Conservation (phyloP, 2,329 filamentous ascomycete genomes). For the Clonostachys sp. region DNA sequence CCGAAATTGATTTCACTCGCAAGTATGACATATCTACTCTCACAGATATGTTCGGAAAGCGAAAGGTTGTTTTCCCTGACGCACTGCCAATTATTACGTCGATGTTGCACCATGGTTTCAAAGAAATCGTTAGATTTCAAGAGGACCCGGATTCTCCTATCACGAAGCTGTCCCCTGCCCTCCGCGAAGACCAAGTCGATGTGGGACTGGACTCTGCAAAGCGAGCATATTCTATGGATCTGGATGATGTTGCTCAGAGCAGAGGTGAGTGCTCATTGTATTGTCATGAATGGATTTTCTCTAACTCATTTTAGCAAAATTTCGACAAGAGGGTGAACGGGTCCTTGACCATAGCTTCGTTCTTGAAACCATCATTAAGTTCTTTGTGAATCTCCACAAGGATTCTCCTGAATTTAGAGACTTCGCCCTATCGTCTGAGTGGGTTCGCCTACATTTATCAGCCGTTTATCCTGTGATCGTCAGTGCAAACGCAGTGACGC, state of each 20-base stretch:
- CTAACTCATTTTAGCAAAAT: conserved; percentile 12
- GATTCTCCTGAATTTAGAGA: conserved; percentile 76
- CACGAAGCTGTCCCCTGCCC: conserved; percentile 6
- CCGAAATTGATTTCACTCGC: conserved; percentile 66
- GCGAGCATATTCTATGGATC: conserved; percentile 58
- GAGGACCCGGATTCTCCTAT: conserved; percentile 53
- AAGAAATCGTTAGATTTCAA: conserved; percentile 60
- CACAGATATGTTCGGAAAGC: conserved; percentile 66
- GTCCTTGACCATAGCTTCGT: conserved; percentile 53
- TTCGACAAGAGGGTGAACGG: conserved; percentile 35
- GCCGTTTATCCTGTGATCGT: conserved; percentile 86
- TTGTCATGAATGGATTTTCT: background rate
- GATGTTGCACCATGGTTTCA: conserved; percentile 84
- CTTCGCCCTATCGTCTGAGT: conserved; percentile 75
- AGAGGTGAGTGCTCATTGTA: conserved; percentile 34
- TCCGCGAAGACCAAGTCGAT: conserved; percentile 26
- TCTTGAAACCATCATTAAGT: conserved; percentile 72
- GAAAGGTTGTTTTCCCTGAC: conserved; percentile 70
- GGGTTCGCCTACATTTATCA: conserved; percentile 72
- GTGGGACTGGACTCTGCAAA: too few species aligned
- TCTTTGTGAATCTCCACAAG: conserved; percentile 74
- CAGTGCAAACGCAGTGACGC: conserved; percentile 75
- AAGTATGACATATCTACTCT: conserved; percentile 73
- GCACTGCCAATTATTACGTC: conserved; percentile 74
- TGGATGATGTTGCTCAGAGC: conserved; percentile 53